Evolutionary conservation across 768 basidiomycete species (phyloP).

Genomic region (Collybia nuda): DNA sequence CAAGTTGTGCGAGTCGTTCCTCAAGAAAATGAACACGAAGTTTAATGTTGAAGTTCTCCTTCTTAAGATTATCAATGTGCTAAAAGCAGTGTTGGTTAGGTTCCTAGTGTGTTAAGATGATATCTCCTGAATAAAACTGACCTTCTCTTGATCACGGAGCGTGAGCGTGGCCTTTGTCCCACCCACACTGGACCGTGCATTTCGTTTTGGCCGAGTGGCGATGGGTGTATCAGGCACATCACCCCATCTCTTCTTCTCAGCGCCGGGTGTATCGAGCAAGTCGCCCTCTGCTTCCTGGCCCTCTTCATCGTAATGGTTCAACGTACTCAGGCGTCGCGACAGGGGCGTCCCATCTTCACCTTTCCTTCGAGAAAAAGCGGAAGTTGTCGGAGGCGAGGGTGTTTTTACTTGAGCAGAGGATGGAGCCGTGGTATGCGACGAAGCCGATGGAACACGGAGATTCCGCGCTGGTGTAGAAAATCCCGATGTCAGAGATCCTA

Average conservation of each 20-base stretch:
- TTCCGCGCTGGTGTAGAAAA: conserved; percentile 51
- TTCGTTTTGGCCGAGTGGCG: conserved; percentile 42
- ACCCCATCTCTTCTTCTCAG: conserved; percentile 41
- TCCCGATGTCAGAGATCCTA: conserved; percentile 53
- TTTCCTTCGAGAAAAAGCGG: conserved; percentile 33
- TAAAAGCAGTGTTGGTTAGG: conserved; percentile 26
- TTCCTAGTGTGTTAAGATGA: conserved; percentile 1
- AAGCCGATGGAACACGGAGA: conserved; percentile 46
- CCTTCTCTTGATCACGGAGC: conserved; percentile 96
- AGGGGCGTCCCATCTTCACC: conserved; percentile 40
- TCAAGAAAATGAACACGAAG: conserved; percentile 94
- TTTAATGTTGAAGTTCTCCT: conserved; percentile 97
- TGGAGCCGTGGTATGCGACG: conserved; percentile 50
- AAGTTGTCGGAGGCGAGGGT: conserved; percentile 42
- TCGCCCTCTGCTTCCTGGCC: conserved; percentile 34
- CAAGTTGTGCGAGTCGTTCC: conserved; percentile 85
- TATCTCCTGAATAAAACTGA: conserved; percentile 26
- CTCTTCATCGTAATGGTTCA: conserved; percentile 33
- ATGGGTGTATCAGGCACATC: conserved; percentile 52
- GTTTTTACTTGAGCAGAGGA: conserved; percentile 52
- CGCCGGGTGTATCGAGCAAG: conserved; percentile 54
- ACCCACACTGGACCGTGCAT: conserved; percentile 30
- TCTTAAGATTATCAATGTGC: conserved; percentile 95
- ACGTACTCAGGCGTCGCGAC: conserved; percentile 32
- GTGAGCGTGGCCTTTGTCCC: conserved; percentile 60